These are phyloP conservation scores for Cordyceps cicadae DNA, from an alignment of 2,329 filamentous ascomycete species.

Conservation along the genomic window DNA sequence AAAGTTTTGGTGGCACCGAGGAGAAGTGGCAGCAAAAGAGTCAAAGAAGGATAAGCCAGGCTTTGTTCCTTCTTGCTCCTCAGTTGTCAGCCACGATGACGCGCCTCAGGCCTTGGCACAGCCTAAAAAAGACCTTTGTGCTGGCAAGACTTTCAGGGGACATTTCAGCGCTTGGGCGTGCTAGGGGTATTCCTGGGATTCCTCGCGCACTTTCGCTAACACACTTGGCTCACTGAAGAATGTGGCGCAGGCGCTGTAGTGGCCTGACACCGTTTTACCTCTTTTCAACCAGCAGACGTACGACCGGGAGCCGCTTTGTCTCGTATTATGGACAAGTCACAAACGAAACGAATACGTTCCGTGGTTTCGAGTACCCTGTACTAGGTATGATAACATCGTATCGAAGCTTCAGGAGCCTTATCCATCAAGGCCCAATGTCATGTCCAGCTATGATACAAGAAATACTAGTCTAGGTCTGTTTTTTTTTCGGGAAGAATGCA, in stretches of 20 bases:
- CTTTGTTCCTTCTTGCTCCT: background rate
- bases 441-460: too few species aligned
- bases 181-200: background rate
- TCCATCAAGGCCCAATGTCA: too few species aligned
- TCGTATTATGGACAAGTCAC: background rate
- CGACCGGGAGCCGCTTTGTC: background rate
- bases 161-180: background rate
- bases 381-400: too few species aligned
- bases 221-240: background rate
- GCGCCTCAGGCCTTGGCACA: background rate
- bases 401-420: too few species aligned
- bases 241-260: background rate
- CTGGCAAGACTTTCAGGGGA: background rate
- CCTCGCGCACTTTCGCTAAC: background rate
- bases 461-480: too few species aligned
- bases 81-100: slow-evolving; percentile 9
- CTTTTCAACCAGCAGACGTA: background rate
- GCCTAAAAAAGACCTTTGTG: background rate
- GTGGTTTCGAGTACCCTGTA: too few species aligned
- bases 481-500: too few species aligned
- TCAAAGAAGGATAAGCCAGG: background rate
- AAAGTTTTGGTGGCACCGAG: slow-evolving; percentile 1
- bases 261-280: background rate
- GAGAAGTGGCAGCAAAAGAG: background rate
- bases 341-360: too few species aligned